phyloP scores from a whole-genome alignment of 768 basidiomycete species.

The Suillus bovinus region DNA sequence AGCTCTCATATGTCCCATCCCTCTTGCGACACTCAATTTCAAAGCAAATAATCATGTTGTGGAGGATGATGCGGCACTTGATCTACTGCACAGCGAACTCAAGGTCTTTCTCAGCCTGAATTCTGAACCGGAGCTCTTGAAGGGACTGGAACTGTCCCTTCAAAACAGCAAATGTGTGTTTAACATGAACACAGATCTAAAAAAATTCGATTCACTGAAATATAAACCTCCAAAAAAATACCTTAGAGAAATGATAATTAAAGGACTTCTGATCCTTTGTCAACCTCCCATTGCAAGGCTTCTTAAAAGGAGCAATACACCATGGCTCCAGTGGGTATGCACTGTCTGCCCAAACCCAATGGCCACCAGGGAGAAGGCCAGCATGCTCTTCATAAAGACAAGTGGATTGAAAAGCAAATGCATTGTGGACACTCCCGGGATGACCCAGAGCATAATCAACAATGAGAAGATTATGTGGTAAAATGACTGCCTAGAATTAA shows the following conservation, averaged over 20 bases:
- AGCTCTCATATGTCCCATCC: neutral
- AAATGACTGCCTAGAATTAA: neutral
- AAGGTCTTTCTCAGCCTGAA: neutral
- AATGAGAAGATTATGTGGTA: slow-evolving; percentile 4
- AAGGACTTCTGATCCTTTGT: neutral
- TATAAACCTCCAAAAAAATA: neutral
- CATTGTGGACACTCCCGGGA: neutral
- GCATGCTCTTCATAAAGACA: neutral
- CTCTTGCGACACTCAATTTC: neutral
- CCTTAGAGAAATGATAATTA: slow-evolving; percentile 4
- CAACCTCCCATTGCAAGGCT: neutral
- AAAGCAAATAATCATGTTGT: slow-evolving; percentile 6
- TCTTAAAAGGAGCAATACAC: slow-evolving; percentile 18
- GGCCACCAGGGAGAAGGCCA: neutral
- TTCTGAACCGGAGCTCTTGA: neutral
- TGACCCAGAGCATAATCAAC: neutral
- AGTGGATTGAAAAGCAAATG: neutral
- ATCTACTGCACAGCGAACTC: neutral
- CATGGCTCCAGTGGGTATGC: slow-evolving; percentile 3
- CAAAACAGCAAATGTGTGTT: slow-evolving; percentile 8
- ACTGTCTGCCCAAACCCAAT: slow-evolving; percentile 7
- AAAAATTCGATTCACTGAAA: neutral
- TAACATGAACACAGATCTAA: neutral
- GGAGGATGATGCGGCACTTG: neutral
- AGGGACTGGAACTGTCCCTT: slow-evolving; percentile 6